phyloP scores from a whole-genome alignment of 1,139 yeast genomes.

The Tardiomyces blankii region DNA sequence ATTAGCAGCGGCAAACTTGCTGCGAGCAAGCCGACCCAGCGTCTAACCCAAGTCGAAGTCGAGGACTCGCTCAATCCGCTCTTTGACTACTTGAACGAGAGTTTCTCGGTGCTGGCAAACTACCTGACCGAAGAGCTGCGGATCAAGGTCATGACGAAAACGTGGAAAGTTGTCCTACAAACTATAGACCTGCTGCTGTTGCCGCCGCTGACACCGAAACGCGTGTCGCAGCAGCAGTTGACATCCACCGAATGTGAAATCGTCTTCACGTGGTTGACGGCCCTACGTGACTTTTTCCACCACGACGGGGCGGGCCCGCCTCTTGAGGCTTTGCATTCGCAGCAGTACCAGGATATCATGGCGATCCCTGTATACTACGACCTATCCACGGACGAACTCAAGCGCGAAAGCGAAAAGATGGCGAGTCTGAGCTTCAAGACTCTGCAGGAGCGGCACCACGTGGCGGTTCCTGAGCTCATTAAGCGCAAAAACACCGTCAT shows the following conservation, averaged over 20 bases:
- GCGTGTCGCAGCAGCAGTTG: constrained; percentile 38
- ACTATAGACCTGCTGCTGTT: constrained; percentile 59
- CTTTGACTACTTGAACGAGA: constrained; percentile 63
- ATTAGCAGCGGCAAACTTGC: constrained; percentile 9
- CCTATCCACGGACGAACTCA: constrained; percentile 38
- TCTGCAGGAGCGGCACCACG: constrained; percentile 18
- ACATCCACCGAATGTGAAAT: constrained; percentile 55
- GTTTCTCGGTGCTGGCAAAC: constrained; percentile 56
- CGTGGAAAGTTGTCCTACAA: constrained; percentile 60
- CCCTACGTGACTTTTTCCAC: constrained; percentile 62
- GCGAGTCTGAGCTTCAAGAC: constrained; percentile 20
- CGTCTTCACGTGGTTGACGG: constrained; percentile 60
- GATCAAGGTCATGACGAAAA: constrained; percentile 58
- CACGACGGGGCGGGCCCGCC: constrained; percentile 80
- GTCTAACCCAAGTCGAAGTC: constrained; percentile 37
- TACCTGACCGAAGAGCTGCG: constrained; percentile 48
- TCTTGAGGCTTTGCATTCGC: constrained; percentile 49
- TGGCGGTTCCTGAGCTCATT: constrained; percentile 41
- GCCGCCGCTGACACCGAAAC: constrained; percentile 57
- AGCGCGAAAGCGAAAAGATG: constrained; percentile 48
- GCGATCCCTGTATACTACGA: constrained; percentile 62
- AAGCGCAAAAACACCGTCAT: constrained; percentile 56
- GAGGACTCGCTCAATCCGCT: constrained; percentile 66
- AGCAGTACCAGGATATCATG: constrained; percentile 48
- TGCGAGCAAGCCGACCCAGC: constrained; percentile 7